phyloP scores from a whole-genome alignment of 345 rosid species.

The rapeseed (Brassica napus) region DNA sequence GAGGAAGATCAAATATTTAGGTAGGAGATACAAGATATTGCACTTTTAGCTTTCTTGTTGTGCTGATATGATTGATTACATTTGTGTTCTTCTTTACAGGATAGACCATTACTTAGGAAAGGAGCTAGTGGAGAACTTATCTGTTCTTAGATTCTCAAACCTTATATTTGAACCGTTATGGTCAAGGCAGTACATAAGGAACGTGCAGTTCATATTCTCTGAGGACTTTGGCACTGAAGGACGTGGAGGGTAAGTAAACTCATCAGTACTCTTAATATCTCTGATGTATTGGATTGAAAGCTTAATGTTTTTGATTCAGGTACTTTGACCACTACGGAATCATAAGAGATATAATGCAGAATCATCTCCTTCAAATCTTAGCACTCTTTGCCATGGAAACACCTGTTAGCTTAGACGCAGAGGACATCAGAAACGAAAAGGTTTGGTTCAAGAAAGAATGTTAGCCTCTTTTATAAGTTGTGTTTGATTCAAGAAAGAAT shows the following conservation, averaged over 20 bases:
- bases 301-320: conserved; percentile 41
- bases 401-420: conserved; percentile 97
- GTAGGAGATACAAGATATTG: conserved; percentile 38
- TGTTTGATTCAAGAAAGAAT: conserved; percentile 1
- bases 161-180: conserved; percentile 96
- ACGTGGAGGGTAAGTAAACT: conserved; percentile 81
- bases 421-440: conserved; percentile 97
- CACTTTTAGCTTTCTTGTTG: conserved; percentile 4
- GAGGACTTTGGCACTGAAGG: conserved; percentile 99
- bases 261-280: neutral
- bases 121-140: conserved; percentile 95
- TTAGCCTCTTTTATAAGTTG: neutral
- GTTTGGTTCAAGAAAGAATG: conserved; percentile 37
- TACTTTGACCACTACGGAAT: conserved; percentile 94
- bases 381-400: conserved; percentile 99
- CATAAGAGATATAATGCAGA: conserved; percentile 98
- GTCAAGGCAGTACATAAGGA: conserved; percentile 95
- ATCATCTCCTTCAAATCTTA: conserved; percentile 96
- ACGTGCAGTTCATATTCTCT: conserved; percentile 89
- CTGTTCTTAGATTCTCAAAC: conserved; percentile 96
- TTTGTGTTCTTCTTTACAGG: conserved; percentile 51
- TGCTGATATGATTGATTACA: conserved; percentile 1
- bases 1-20: conserved; percentile 95
- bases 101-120: conserved; percentile 98
- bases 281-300: neutral